Base-by-base conservation (phyloP, 257 asterid genomes). In the Ilex asprella region DNA sequence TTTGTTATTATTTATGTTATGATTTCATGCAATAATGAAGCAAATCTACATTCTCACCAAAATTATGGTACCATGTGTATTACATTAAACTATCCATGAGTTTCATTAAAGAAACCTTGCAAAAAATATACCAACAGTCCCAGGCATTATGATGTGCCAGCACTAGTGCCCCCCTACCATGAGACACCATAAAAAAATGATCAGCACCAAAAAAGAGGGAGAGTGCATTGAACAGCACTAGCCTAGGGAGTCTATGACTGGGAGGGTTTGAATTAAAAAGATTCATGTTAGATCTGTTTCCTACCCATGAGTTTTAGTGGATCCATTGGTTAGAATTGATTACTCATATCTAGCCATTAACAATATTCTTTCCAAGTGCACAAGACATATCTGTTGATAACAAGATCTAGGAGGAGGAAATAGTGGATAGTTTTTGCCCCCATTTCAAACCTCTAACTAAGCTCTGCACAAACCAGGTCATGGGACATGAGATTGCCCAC, bases 61-160 rank as follows among this genome's bases (percentile, higher is more conserved):
- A 69, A 60, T 67, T 73, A 75, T 72, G 70, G 77, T 63, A 56
- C 73, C 81, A 82, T 72, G 79, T 81, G 74, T 65, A 39, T 63
- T 56, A 62, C 78, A 43, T 64, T 56, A 57, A 35, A 8, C 47
- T 30, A 55, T 66, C 59, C 63, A 50, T 44, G 63, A 56, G 32
- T 27, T 66, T 12, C 35, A 55, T 8, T 12, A 12, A 55, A 27
- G 31, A 1, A 51, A 13, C 59, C 51, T 51, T 30, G 16, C 27
- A 53, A 50, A 62, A 66, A 64, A 49, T 60, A 54, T 39, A 41
- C 59, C 73, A 63, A 61, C 70, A 71, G 55, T 41, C 61, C 29
- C 39, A 64, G 57, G 70, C 67, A 70, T 65, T 15, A 68, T 74
- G 78, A 64, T 56, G 69, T 69, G 75, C 75, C 83, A 76, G 78